phyloP scores from a whole-genome alignment of 164 flowering plant species.

The Cinnamomum micranthum region DNA sequence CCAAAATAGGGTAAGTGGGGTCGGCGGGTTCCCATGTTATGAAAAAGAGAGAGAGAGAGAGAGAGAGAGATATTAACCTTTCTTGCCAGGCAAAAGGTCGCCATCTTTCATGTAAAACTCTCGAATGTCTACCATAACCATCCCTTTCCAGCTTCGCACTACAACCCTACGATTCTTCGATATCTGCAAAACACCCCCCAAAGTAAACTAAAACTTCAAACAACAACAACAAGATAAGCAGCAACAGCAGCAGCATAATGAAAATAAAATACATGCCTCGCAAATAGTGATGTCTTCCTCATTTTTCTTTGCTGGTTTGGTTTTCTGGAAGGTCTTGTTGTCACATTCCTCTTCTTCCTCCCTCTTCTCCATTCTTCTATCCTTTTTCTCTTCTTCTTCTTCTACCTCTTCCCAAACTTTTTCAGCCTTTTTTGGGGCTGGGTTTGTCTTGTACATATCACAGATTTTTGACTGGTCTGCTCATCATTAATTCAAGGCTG shows the following conservation, averaged over 20 bases:
- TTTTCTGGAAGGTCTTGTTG: conserved; percentile 29
- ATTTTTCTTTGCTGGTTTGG: conserved; percentile 7
- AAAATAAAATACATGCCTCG: conserved; percentile 30
- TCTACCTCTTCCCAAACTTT: neutral
- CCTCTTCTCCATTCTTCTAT: conserved; percentile 31
- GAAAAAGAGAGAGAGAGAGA: no score
- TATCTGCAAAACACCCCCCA: conserved; percentile 30
- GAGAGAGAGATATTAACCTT: conserved; percentile 43
- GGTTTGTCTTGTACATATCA: neutral
- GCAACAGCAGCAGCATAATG: no score
- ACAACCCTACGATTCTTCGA: conserved; percentile 64
- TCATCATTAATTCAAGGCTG: no score
- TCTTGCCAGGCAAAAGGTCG: conserved; percentile 65
- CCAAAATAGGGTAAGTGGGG: no score
- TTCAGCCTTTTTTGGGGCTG: neutral
- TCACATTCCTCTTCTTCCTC: conserved; percentile 29
- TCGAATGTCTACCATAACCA: conserved; percentile 67
- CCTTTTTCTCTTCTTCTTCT: conserved; percentile 24
- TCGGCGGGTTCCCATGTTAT: no score
- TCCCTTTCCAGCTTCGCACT: conserved; percentile 76
- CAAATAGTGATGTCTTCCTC: conserved; percentile 56
- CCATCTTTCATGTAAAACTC: conserved; percentile 83
- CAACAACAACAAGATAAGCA: neutral
- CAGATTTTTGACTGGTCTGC: no score
- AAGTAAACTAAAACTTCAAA: neutral